These are phyloP conservation scores for Aspergillus piperis DNA, from an alignment of 2,329 filamentous ascomycete species.

Conservation along the genomic window DNA sequence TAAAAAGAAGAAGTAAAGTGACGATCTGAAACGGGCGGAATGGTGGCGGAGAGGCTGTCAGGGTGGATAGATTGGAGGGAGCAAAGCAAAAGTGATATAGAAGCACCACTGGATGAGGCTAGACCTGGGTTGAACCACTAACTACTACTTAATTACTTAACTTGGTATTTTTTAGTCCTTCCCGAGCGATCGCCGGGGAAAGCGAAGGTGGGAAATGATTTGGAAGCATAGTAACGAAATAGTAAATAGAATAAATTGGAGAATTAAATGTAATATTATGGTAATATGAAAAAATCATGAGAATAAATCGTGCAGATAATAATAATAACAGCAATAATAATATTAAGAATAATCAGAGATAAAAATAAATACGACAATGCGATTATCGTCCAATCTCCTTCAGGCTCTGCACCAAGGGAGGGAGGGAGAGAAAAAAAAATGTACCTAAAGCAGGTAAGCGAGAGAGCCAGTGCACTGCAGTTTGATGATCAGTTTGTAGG, in stretches of 20 bases:
- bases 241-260: neutral
- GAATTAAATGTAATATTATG: neutral
- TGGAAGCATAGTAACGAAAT: neutral
- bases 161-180: neutral
- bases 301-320: neutral
- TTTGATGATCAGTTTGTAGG: conserved; percentile 20
- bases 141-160: neutral
- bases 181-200: conserved; percentile 8
- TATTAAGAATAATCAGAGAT: conserved; percentile 7
- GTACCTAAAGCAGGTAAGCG: conserved; percentile 6
- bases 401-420: neutral
- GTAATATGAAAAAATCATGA: neutral
- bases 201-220: neutral
- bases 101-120: conserved; percentile 5
- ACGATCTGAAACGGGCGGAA: conserved; percentile 18
- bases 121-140: neutral
- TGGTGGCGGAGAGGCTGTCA: conserved; percentile 4
- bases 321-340: conserved; percentile 9
- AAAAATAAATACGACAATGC: conserved; percentile 1
- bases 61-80: neutral
- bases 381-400: neutral
- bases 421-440: neutral
- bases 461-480: neutral
- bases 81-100: conserved; percentile 6
- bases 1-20: conserved; percentile 6